Percentiles rank a stretch among this genome's conserved stretches.
These are phyloP conservation scores for Sporodiniella umbellata DNA, from an alignment of 371 early-diverging fungal species.

Conservation along the genomic window DNA sequence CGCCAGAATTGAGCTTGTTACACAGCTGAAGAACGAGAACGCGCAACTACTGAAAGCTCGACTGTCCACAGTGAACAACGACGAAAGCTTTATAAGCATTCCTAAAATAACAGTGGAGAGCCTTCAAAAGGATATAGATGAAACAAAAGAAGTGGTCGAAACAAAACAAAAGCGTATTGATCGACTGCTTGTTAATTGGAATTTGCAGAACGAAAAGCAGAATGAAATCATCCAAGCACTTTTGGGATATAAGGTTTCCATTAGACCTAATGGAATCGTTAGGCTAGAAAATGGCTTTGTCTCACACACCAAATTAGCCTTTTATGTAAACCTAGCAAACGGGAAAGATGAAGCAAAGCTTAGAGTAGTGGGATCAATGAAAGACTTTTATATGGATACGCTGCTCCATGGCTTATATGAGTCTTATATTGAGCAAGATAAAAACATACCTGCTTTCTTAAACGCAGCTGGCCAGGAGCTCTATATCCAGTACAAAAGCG, in stretches of 20 bases:
- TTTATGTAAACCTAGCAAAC: conserved; percentile 59
- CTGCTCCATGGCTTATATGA: conserved; percentile 52
- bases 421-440: conserved; percentile 61
- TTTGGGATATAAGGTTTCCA: conserved; percentile 74
- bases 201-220: conserved; percentile 36
- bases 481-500: background rate
- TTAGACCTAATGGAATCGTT: conserved; percentile 66
- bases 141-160: conserved; percentile 40
- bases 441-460: conserved; percentile 77
- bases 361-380: conserved; percentile 61
- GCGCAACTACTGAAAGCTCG: too few relatives aligned
- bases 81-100: too few relatives aligned
- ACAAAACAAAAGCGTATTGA: conserved; percentile 59
- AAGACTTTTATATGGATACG: conserved; percentile 48
- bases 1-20: conserved; percentile 61
- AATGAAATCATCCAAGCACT: conserved; percentile 64
- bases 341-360: conserved; percentile 28
- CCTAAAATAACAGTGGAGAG: too few relatives aligned
- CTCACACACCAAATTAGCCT: conserved; percentile 51
- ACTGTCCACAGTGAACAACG: too few relatives aligned
- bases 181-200: conserved; percentile 62
- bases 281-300: conserved; percentile 67
- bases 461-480: conserved; percentile 68
- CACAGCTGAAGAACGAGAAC: conserved; percentile 62
- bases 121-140: conserved; percentile 51